These are phyloP conservation scores for Hepatocystis sp. DNA, from an alignment of 169 alveolate genomes.

Conservation along the genomic window DNA sequence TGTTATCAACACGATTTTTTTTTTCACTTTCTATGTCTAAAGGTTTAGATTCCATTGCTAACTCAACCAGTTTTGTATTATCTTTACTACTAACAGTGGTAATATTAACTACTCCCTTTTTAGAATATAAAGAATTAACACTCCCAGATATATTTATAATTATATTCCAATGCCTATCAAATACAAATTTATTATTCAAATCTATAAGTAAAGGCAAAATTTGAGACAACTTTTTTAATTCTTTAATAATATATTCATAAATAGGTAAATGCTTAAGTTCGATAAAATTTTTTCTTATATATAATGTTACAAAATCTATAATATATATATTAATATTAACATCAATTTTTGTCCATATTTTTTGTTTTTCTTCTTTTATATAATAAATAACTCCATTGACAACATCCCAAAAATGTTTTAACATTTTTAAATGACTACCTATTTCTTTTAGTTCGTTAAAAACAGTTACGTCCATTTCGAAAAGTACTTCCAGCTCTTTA, in stretches of 20 bases:
- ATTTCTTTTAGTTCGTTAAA: slow-evolving; percentile 94
- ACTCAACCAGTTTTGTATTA: too few species aligned
- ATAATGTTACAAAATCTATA: slow-evolving; percentile 87
- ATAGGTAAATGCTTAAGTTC: slow-evolving; percentile 92
- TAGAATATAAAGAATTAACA: slow-evolving; percentile 10
- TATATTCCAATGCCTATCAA: slow-evolving; percentile 97
- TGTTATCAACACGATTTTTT: too few species aligned
- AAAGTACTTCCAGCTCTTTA: slow-evolving; percentile 93
- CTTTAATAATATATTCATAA: slow-evolving; percentile 90
- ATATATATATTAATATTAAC: slow-evolving; percentile 91
- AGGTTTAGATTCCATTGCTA: too few species aligned
- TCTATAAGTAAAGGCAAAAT: slow-evolving; percentile 94
- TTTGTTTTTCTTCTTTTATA: slow-evolving; percentile 94
- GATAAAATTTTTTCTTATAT: slow-evolving; percentile 91
- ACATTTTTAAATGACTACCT: slow-evolving; percentile 87
- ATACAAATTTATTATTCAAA: slow-evolving; percentile 94
- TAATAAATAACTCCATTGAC: slow-evolving; percentile 88
- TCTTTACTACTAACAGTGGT: background rate
- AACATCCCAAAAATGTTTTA: slow-evolving; percentile 96
- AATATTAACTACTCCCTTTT: background rate
- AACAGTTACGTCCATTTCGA: slow-evolving; percentile 93
- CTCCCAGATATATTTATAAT: slow-evolving; percentile 94
- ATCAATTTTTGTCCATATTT: slow-evolving; percentile 94
- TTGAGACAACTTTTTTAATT: slow-evolving; percentile 95
- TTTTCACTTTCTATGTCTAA: too few species aligned